Evolutionary conservation across 768 basidiomycete species (phyloP), one percentile per base, ranked within the genome.

Genomic region (Gloeostereum incarnatum): DNA sequence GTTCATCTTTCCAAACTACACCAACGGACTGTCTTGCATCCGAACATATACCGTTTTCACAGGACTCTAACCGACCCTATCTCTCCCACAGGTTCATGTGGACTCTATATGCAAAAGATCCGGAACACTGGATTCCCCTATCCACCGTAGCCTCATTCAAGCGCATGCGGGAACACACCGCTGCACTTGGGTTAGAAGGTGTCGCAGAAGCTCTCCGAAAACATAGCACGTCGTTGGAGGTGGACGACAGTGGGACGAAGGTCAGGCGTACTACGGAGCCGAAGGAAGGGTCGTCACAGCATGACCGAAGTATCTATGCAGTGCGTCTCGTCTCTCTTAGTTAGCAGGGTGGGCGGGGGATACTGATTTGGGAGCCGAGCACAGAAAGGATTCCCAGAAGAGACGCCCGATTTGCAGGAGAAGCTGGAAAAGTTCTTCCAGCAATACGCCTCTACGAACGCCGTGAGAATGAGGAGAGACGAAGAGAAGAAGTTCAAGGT

Each of bases 141-240:
- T 63, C 79, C 38, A 88, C 82, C 2, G 76, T 98, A 40, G 71
- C 84, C 5, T 92, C 89, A 5, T 98, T 97, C 78, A 93, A 93
- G 59, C 85, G 92, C 44, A 97, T 97, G 93, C 69, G 75, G 27
- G 83, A 86, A 73, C 52, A 58, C 61, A 31, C 35, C 68, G 3
- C 54, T n/a, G 32, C 33, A 18, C 23, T 68, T 21, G 89, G 89
- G 5, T 42, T 69, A 13, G 72, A 74, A 14, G 90, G 86, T 70
- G 66, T 96, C 42, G 68, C 71, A 4, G 64, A 73, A 16, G 82
- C 79, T n/a, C 65, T 97, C n/a, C 59, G 60, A 35, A 43, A 57
- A 9, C 70, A 57, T 45, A 56, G 58, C 20, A n/a, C n/a, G n/a
- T 65, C 64, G 48, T 70, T 97, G 29, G 87, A 88, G 53, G 70